Evolutionary conservation across 208 protist genomes (phyloP).

Genomic region (Wallacemonas collosoma): DNA sequence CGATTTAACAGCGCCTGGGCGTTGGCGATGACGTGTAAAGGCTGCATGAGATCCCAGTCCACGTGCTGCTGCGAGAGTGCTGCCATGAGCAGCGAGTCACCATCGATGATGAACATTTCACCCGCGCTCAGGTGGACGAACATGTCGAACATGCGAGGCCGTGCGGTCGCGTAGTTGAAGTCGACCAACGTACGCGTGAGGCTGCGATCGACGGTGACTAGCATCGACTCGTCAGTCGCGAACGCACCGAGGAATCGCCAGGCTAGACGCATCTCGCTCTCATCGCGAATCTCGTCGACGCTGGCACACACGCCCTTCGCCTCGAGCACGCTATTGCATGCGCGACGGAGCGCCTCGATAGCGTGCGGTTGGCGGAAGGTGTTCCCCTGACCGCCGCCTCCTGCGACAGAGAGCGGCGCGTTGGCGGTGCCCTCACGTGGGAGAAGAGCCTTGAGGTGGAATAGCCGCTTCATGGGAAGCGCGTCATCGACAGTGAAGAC

Average conservation of each 20-base stretch:
- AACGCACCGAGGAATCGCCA: conserved; percentile 82
- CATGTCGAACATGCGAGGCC: conserved; percentile 88
- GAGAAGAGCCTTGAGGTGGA: conserved; percentile 40
- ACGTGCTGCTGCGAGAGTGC: conserved; percentile 73
- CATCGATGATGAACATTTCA: conserved; percentile 94
- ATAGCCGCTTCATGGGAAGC: conserved; percentile 54
- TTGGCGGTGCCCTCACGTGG: conserved; percentile 13
- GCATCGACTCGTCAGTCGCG: conserved; percentile 23
- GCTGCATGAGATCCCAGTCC: conserved; percentile 90
- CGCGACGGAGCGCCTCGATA: conserved; percentile 36
- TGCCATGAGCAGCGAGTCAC: conserved; percentile 88
- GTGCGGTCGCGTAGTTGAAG: conserved; percentile 76
- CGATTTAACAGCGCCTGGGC: conserved; percentile 76
- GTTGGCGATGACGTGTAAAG: conserved; percentile 86
- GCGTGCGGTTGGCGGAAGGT: conserved; percentile 22
- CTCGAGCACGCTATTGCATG: conserved; percentile 30
- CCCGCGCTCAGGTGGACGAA: conserved; percentile 88
- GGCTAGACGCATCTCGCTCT: conserved; percentile 69
- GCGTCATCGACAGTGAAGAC: conserved; percentile 46
- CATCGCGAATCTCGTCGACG: conserved; percentile 46
- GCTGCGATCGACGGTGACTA: conserved; percentile 39
- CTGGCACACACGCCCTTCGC: background rate
- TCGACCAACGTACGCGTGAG: conserved; percentile 58
- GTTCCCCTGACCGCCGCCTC: background rate
- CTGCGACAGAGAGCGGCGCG: conserved; percentile 20